Conservation (phyloP, 345 rosid species). For the Stellera chamaejasme region DNA sequence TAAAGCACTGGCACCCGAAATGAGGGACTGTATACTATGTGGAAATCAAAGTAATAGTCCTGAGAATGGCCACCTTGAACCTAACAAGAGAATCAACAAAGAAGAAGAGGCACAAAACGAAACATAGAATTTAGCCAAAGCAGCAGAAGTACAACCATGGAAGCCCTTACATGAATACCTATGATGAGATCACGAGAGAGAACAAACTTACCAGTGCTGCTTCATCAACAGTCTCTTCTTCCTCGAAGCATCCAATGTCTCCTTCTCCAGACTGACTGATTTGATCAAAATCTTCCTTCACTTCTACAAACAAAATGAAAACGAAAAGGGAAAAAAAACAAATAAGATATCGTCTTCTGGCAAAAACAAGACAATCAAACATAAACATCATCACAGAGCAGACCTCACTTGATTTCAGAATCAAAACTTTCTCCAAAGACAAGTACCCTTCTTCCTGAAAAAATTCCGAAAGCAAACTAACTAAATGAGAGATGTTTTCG, state of each 20-base stretch:
- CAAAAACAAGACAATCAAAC: neutral
- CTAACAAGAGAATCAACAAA: slow-evolving; percentile 21
- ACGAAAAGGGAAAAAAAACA: neutral
- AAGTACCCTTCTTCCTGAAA: slow-evolving; percentile 50
- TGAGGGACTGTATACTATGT: slow-evolving; percentile 62
- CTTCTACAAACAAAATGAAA: neutral
- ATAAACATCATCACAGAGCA: neutral
- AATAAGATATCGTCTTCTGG: neutral
- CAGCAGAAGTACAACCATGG: neutral
- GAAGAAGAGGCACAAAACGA: neutral
- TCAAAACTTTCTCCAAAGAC: slow-evolving; percentile 44
- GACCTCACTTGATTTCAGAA: slow-evolving; percentile 37
- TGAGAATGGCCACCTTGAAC: slow-evolving; percentile 28
- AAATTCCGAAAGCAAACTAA: neutral
- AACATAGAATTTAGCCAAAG: neutral
- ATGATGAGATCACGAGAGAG: neutral
- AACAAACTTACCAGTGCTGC: slow-evolving; percentile 48
- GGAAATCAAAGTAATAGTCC: slow-evolving; percentile 65
- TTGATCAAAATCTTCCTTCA: slow-evolving; percentile 23
- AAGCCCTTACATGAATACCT: slow-evolving; percentile 3
- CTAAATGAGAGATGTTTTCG: neutral
- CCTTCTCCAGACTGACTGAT: slow-evolving; percentile 14
- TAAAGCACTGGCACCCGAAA: slow-evolving; percentile 75
- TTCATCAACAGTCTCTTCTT: slow-evolving; percentile 34
- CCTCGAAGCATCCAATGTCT: slow-evolving; percentile 19